Conservation (phyloP, 1,139 yeast genomes). For the Zhuliangozyma parablackwelliae region DNA sequence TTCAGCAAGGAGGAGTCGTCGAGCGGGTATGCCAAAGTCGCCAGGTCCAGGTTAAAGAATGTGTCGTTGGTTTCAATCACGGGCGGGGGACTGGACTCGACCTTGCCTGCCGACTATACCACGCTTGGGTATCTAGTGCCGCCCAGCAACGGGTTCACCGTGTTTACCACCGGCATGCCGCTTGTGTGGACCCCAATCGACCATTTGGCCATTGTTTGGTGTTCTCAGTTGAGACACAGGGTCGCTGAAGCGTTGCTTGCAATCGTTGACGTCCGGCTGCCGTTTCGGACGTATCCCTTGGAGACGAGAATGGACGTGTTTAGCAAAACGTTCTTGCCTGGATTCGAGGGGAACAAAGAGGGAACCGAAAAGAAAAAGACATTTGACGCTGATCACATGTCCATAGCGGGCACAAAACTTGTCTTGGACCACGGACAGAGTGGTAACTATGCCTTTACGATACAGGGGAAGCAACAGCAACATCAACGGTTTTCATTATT, state of each 20-base stretch:
- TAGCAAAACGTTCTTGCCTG: conserved; percentile 49
- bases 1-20: conserved; percentile 19
- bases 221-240: conserved; percentile 73
- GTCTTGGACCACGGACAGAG: conserved; percentile 1
- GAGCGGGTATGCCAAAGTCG: conserved; percentile 18
- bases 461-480: no score
- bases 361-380: not conserved
- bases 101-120: conserved; percentile 93
- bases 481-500: conserved; percentile 5
- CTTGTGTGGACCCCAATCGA: conserved; percentile 93
- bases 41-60: conserved; percentile 39
- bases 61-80: conserved; percentile 72
- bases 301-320: conserved; percentile 55
- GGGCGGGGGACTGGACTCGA: conserved; percentile 81
- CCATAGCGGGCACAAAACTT: not conserved
- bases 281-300: conserved; percentile 47
- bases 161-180: conserved; percentile 82
- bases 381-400: not conserved
- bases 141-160: conserved; percentile 71
- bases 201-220: conserved; percentile 96
- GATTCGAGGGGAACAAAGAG: conserved; percentile 33
- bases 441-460: no score
- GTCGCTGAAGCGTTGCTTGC: conserved; percentile 59
- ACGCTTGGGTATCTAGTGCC: conserved; percentile 72
- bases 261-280: conserved; percentile 44